Percentiles rank a stretch among this genome's conserved stretches.
phyloP scores from a whole-genome alignment of 2,329 filamentous ascomycete species.

The Metarhizium rileyi region DNA sequence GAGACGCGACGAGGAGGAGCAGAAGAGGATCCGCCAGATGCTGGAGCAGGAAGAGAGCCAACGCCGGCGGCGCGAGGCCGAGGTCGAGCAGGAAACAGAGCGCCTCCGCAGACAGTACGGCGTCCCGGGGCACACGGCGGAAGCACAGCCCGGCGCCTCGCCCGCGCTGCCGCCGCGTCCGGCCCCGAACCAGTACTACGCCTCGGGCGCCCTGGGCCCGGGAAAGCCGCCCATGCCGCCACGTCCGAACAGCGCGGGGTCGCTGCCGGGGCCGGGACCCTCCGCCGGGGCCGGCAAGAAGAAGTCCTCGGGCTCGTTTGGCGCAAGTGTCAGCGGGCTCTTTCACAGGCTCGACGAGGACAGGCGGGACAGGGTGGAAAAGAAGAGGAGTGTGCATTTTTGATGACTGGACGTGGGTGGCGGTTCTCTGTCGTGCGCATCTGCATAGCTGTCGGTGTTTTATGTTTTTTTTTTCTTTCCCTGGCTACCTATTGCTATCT shows the following conservation, averaged over 20 bases:
- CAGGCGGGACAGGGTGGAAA: slow-evolving; percentile 32
- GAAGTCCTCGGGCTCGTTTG: slow-evolving; percentile 26
- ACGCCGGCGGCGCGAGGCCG: slow-evolving; percentile 39
- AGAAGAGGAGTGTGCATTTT: slow-evolving; percentile 40
- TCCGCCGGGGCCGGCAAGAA: slow-evolving; percentile 9
- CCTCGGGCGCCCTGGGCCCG: slow-evolving; percentile 10
- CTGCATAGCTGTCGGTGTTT: not conserved
- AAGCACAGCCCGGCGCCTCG: slow-evolving; percentile 14
- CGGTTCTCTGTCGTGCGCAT: not conserved
- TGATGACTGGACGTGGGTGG: slow-evolving; percentile 10
- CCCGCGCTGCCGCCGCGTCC: slow-evolving; percentile 25
- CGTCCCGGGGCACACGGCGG: slow-evolving; percentile 35
- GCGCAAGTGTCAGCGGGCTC: slow-evolving; percentile 36
- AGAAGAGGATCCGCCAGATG: slow-evolving; percentile 51
- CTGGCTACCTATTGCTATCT: no score
- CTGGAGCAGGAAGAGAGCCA: slow-evolving; percentile 58
- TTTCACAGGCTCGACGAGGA: slow-evolving; percentile 27
- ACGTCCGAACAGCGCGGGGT: slow-evolving; percentile 39
- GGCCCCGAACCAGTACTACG: slow-evolving; percentile 3
- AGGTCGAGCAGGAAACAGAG: slow-evolving; percentile 73
- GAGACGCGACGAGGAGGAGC: slow-evolving; percentile 43
- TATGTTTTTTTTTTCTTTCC: not conserved
- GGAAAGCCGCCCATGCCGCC: slow-evolving; percentile 26
- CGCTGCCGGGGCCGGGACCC: slow-evolving; percentile 15
- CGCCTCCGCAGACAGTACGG: slow-evolving; percentile 62